Evolutionary conservation across 768 basidiomycete species (phyloP), one percentile per base, ranked within the genome.

Genomic region (Podaxis sp.): DNA sequence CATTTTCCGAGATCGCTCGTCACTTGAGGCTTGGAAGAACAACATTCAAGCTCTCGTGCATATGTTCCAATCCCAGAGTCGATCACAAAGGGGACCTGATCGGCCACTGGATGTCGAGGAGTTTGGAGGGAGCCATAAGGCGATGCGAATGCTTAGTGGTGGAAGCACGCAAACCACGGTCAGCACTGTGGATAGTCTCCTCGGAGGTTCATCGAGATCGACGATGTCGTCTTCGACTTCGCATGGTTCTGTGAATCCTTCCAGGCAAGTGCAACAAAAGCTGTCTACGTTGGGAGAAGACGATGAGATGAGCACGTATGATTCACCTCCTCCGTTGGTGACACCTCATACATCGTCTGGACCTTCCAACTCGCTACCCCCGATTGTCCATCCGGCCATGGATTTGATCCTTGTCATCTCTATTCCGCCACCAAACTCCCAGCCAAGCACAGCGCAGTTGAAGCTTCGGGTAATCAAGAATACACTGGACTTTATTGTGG

Each of bases 361-460:
- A 7, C 86, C 92, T 26, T 92, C 88, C 52, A 93, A 93, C 74
- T 90, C 87, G 38, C 86, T 95, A 36, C 80, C 87, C 0, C 92
- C 93, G 8, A 84, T 95, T 6, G 83, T 87, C 13, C 96, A 98
- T 71, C 90, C 95, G 0, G 84, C 94, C 4, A 80, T 97, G 69
- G 97, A 99, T 74, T 83, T 99, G 65, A 92, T 99, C 71, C 84
- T 99, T 60, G 90, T 99, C 60, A 77, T 99, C 42, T 93, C 95
- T 12, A 78, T 99, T 2, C 95, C 96, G 4, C 84, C 91, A 5
- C 83, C 88, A 0, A 81, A 77, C 51, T 82, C 90, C 36, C 80
- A 84, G 22, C 89, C 87, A 7, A 89, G 90, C 68, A 92, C 93
- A 5, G 89, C 93, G 3, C 84, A 86, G 60, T 85, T 99, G 67